Evolutionary conservation across 1,284 basidiomycete genomes (phyloP).

Genomic region (Trametes hirsuta): DNA sequence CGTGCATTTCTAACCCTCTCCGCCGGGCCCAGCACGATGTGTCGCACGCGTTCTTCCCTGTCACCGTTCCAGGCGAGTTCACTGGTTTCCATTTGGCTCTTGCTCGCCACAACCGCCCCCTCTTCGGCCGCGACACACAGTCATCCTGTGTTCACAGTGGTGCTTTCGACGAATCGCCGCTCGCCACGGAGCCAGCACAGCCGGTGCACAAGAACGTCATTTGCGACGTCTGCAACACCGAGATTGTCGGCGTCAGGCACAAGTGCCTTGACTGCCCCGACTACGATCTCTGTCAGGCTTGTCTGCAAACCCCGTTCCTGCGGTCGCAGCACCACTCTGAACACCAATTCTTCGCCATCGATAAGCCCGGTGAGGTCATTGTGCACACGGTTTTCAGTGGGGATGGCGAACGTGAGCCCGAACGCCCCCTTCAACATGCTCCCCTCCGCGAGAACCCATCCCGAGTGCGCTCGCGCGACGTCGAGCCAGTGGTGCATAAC

Average conservation of each 20-base stretch:
- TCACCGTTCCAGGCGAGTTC: constrained; percentile 8
- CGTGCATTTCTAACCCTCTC: constrained; percentile 58
- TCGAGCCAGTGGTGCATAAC: constrained; percentile 47
- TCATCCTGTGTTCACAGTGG: not conserved
- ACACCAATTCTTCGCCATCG: constrained; percentile 72
- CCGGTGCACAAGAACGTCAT: constrained; percentile 47
- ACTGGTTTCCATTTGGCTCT: constrained; percentile 27
- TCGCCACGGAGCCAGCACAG: not conserved
- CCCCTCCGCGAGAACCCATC: not conserved
- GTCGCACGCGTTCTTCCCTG: constrained; percentile 18
- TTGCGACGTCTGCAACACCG: constrained; percentile 63
- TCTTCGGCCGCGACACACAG: not conserved
- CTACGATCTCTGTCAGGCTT: constrained; percentile 72
- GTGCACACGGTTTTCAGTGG: constrained; percentile 61
- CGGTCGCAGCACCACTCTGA: constrained; percentile 20
- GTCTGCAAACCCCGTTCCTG: constrained; percentile 49
- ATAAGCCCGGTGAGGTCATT: constrained; percentile 62
- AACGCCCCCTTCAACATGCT: not conserved
- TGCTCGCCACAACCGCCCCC: constrained; percentile 51
- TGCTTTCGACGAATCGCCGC: not conserved
- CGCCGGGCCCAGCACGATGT: constrained; percentile 15
- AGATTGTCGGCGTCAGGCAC: constrained; percentile 64
- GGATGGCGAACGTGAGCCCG: constrained; percentile 34
- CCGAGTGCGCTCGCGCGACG: constrained; percentile 4
- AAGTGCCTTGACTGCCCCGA: constrained; percentile 80